These are phyloP conservation scores for Theobroma cacao DNA, from an alignment of 345 rosid genomes.

Conservation along the genomic window DNA sequence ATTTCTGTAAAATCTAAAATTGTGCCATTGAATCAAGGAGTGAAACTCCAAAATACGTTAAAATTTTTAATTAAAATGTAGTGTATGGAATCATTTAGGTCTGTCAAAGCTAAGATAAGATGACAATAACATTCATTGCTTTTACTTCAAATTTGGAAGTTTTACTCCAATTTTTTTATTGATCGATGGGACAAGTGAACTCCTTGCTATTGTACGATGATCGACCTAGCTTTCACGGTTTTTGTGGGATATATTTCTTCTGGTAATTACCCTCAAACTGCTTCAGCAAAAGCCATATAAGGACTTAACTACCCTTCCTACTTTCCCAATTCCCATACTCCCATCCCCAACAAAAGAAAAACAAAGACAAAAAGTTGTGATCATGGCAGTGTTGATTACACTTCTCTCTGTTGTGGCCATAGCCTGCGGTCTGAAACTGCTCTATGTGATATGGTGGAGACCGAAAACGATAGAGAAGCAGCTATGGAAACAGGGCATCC, in stretches of 20 bases:
- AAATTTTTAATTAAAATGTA: not conserved
- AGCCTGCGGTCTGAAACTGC: conserved; percentile 13
- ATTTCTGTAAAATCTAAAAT: not conserved
- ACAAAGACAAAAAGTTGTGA: not conserved
- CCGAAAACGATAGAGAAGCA: conserved; percentile 27
- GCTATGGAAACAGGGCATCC: conserved; percentile 26
- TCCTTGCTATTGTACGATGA: not conserved
- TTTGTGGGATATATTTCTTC: not conserved
- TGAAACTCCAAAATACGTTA: not conserved
- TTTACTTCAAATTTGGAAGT: not conserved
- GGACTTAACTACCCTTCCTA: not conserved
- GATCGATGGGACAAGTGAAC: not conserved
- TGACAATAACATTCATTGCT: not conserved
- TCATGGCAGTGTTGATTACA: not conserved
- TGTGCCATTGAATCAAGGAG: not conserved
- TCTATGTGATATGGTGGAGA: conserved; percentile 24
- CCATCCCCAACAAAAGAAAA: not conserved
- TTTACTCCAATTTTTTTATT: not conserved
- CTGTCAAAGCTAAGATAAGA: too few species aligned
- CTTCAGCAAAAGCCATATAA: not conserved
- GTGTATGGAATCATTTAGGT: too few species aligned
- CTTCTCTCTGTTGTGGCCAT: not conserved
- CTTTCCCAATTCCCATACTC: not conserved
- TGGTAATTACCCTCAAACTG: not conserved
- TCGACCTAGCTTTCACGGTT: not conserved